A percentile compares a stretch with the other conserved stretches of the same genome.
phyloP scores from a whole-genome alignment of 2,329 filamentous ascomycete species.

The Beauveria sp. region DNA sequence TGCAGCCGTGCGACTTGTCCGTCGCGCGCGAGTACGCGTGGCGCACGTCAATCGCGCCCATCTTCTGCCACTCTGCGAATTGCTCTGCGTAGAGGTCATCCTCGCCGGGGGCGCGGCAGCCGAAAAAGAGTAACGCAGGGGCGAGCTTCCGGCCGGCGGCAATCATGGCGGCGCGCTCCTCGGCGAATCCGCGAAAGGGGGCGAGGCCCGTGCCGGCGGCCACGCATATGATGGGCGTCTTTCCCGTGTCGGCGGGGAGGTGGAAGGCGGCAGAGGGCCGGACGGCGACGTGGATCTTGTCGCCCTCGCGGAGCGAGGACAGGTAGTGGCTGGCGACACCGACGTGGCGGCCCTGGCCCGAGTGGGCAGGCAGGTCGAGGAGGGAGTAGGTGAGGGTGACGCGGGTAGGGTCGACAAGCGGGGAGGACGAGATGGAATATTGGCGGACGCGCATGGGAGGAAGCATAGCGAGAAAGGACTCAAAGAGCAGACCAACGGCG shows the following conservation, averaged over 20 bases:
- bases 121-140: slow-evolving; percentile 44
- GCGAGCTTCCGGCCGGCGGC: slow-evolving; percentile 46
- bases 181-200: slow-evolving; percentile 56
- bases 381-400: slow-evolving; percentile 63
- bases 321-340: slow-evolving; percentile 59
- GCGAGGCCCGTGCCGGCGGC: slow-evolving; percentile 50
- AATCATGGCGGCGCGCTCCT: slow-evolving; percentile 50
- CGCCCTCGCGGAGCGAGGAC: slow-evolving; percentile 35
- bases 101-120: slow-evolving; percentile 33
- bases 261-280: slow-evolving; percentile 39
- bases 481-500: slow-evolving; percentile 52
- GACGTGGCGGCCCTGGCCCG: slow-evolving; percentile 41
- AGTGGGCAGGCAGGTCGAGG: slow-evolving; percentile 47
- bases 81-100: slow-evolving; percentile 55
- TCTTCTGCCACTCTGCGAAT: slow-evolving; percentile 49
- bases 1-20: slow-evolving; percentile 38
- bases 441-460: slow-evolving; percentile 72
- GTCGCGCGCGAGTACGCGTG: slow-evolving; percentile 43
- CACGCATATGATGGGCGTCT: slow-evolving; percentile 43
- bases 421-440: slow-evolving; percentile 73
- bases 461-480: slow-evolving; percentile 61
- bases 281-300: slow-evolving; percentile 43
- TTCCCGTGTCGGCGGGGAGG: slow-evolving; percentile 37
- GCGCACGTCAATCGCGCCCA: slow-evolving; percentile 53
- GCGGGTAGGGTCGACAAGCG: slow-evolving; percentile 47